Evolutionary conservation across 768 basidiomycete genomes (phyloP).

Genomic region (Suillus discolor): DNA sequence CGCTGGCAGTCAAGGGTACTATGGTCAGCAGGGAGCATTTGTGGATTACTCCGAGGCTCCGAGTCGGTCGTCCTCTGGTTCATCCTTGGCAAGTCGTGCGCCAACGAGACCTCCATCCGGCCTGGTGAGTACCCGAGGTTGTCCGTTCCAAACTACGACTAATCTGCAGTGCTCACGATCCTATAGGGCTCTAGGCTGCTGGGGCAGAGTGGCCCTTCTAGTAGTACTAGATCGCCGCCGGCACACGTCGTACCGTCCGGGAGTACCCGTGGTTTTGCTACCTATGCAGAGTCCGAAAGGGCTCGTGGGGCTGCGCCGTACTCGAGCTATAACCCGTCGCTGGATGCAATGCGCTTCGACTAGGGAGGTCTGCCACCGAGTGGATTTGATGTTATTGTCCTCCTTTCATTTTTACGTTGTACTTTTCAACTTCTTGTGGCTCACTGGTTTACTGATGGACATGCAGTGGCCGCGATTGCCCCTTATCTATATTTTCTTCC

Average conservation of each 20-base stretch:
- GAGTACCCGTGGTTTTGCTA: slow-evolving; percentile 12
- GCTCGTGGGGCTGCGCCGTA: slow-evolving; percentile 23
- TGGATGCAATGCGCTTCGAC: slow-evolving; percentile 28
- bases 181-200: slow-evolving; percentile 29
- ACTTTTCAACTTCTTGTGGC: background rate
- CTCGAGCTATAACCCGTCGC: slow-evolving; percentile 24
- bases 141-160: background rate
- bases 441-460: slow-evolving; percentile 5
- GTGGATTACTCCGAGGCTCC: slow-evolving; percentile 25
- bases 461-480: background rate
- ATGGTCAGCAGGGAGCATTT: slow-evolving; percentile 26
- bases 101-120: slow-evolving; percentile 34
- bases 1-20: slow-evolving; percentile 22
- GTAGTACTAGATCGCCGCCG: slow-evolving; percentile 22
- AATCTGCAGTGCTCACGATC: slow-evolving; percentile 1
- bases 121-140: slow-evolving; percentile 20
- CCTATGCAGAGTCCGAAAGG: slow-evolving; percentile 28
- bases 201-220: slow-evolving; percentile 17
- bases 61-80: slow-evolving; percentile 35
- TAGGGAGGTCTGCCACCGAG: slow-evolving; percentile 9
- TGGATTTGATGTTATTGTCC: background rate
- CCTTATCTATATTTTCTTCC: background rate
- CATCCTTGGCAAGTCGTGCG: slow-evolving; percentile 35
- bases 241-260: slow-evolving; percentile 16
- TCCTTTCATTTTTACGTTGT: background rate